Percentiles rank a stretch among this genome's conserved stretches.
phyloP scores from a whole-genome alignment of 139 green algal genomes.

The Chlorella sp. region DNA sequence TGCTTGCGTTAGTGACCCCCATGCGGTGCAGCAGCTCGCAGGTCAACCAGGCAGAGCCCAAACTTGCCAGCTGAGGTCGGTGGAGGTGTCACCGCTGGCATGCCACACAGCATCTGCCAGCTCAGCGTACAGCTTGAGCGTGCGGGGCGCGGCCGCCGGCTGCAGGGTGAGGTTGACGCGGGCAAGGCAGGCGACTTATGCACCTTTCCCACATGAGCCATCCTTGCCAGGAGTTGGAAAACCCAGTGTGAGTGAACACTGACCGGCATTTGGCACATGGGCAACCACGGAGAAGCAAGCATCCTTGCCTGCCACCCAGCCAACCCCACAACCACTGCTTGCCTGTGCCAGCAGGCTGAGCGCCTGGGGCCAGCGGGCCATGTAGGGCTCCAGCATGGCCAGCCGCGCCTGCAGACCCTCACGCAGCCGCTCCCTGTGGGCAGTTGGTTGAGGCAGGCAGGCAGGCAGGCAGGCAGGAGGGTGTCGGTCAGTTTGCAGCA shows the following conservation, averaged over 20 bases:
- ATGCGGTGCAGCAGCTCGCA: too few relatives aligned
- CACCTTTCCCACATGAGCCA: too few relatives aligned
- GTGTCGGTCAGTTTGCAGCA: not conserved
- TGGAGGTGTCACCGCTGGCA: constrained; percentile 65
- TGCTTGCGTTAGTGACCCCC: too few relatives aligned
- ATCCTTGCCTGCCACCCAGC: too few relatives aligned
- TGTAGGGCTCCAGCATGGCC: constrained; percentile 55
- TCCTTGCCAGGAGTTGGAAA: too few relatives aligned
- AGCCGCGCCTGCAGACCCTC: constrained; percentile 61
- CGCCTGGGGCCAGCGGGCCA: constrained; percentile 66
- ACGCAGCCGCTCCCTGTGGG: constrained; percentile 44
- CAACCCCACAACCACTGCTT: not conserved
- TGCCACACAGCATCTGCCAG: constrained; percentile 72
- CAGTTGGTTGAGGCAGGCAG: too few relatives aligned
- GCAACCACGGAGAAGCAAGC: too few relatives aligned
- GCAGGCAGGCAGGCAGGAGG: not conserved
- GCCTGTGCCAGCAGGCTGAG: constrained; percentile 54
- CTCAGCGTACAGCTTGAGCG: constrained; percentile 48
- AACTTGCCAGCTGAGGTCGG: constrained; percentile 59
- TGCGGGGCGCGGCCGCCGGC: constrained; percentile 49
- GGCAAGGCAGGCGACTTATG: too few relatives aligned
- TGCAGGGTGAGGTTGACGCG: constrained; percentile 2
- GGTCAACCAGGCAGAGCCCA: too few relatives aligned
- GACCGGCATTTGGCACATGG: too few relatives aligned
- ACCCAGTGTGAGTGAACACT: too few relatives aligned